Conservation (phyloP, 1,284 basidiomycete species). For the Rhodotorula sp. region DNA sequence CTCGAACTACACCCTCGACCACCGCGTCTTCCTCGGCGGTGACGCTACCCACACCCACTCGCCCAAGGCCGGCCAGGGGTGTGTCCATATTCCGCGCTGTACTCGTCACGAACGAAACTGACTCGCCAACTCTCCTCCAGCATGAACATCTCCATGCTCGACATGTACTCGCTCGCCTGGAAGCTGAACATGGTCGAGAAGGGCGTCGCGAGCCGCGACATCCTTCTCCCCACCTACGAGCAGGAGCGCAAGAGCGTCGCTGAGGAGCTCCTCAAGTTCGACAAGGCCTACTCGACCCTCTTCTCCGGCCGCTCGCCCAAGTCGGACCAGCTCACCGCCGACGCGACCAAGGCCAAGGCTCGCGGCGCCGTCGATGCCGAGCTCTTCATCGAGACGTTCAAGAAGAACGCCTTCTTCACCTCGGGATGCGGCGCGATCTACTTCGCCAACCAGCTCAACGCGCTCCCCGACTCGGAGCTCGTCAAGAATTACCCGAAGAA, state of each 20-base stretch:
- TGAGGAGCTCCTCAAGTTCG: conserved; percentile 51
- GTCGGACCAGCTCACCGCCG: conserved; percentile 39
- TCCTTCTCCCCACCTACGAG: conserved; percentile 51
- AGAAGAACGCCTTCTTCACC: conserved; percentile 45
- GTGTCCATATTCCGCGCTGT: conserved; percentile 2
- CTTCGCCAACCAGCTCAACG: conserved; percentile 43
- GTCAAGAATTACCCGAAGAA: conserved; percentile 39
- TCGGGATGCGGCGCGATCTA: conserved; percentile 47
- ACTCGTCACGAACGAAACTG: not conserved
- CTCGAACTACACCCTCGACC: conserved; percentile 44
- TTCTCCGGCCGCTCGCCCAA: conserved; percentile 46
- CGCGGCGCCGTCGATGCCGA: conserved; percentile 43
- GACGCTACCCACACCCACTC: conserved; percentile 53
- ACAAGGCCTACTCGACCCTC: conserved; percentile 50
- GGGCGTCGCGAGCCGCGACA: conserved; percentile 48
- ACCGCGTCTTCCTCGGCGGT: conserved; percentile 50
- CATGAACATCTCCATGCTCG: conserved; percentile 53
- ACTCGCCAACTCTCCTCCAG: conserved; percentile 20
- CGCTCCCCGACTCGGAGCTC: conserved; percentile 40
- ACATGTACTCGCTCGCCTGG: conserved; percentile 52
- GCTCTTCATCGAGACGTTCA: conserved; percentile 46
- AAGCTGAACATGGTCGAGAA: conserved; percentile 53
- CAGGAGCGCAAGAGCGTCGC: conserved; percentile 50
- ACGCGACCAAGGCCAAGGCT: conserved; percentile 34
- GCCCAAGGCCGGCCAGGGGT: conserved; percentile 50